A percentile compares a stretch with the other conserved stretches of the same genome.
These are phyloP conservation scores for Lyophyllum atratum DNA, from an alignment of 768 basidiomycete species.

Conservation along the genomic window DNA sequence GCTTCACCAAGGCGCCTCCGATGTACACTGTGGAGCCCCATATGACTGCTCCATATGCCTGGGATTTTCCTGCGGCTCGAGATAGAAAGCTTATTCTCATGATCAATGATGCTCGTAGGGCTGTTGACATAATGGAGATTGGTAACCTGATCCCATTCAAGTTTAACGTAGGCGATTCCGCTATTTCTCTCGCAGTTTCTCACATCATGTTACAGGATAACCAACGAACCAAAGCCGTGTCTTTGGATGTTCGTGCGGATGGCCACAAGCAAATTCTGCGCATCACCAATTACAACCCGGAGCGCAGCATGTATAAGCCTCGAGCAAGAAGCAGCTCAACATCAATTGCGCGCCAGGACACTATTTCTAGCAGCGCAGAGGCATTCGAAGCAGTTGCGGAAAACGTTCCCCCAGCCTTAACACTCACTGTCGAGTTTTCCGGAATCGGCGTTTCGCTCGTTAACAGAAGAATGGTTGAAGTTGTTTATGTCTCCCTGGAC, in stretches of 20 bases:
- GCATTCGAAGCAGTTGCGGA: constrained; percentile 85
- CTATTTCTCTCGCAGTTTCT: background rate
- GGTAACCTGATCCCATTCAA: constrained; percentile 90
- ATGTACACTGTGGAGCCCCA: constrained; percentile 62
- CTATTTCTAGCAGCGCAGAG: constrained; percentile 66
- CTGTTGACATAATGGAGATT: constrained; percentile 93
- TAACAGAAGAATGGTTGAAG: constrained; percentile 85
- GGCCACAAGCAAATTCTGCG: constrained; percentile 81
- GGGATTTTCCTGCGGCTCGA: constrained; percentile 87
- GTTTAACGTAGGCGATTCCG: constrained; percentile 56
- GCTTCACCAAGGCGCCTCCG: constrained; percentile 39
- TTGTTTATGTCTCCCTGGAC: constrained; percentile 83
- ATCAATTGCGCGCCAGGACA: constrained; percentile 64
- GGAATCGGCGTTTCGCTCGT: constrained; percentile 93
- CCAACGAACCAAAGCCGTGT: constrained; percentile 65
- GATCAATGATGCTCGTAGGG: constrained; percentile 60
- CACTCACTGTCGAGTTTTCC: constrained; percentile 74
- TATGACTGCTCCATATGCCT: constrained; percentile 72
- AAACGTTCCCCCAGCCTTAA: constrained; percentile 66
- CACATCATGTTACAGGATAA: constrained; percentile 39
- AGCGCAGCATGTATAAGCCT: constrained; percentile 87
- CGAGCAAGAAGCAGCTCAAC: constrained; percentile 48
- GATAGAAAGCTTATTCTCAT: constrained; percentile 77
- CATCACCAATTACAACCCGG: constrained; percentile 85
- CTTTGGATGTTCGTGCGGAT: constrained; percentile 92